Evolutionary conservation across 768 basidiomycete genomes (phyloP), one percentile per base, ranked within the genome.

Genomic region (Dioszegia crocea): DNA sequence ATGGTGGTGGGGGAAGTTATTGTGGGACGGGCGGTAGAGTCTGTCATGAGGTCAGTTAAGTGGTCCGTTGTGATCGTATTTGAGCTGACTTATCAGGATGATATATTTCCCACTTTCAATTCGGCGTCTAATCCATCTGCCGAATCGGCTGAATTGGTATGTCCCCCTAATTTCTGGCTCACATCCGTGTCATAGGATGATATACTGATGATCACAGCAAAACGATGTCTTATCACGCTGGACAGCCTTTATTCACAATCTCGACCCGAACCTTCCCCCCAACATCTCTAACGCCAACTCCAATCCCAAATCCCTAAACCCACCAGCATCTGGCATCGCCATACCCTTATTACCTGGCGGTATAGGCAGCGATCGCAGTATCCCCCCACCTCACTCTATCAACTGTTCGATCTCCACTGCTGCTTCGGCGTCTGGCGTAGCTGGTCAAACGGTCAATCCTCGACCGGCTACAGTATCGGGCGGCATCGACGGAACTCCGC

Each of bases 31-130:
- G 53, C n/a, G 66, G 71, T 2, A 61, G 52, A 39, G 71, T 73
- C 10, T 75, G 74, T 55, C 74, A 75, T 51, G 71, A 75, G 59
- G 74, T 71, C 26, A 64, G 70, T 48, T 23, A 16, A 4, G 12
- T 30, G 4, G 21, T 4, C 53, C 12, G 4, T 24, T 14, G 0
- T n/a, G 21, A 6, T 33, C 38, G 24, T 33, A 6, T 33, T 12
- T 1, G 2, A 21, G 45, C 56, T 47, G 26, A 57, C 21, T 39
- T 46, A 14, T 6, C 33, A 71, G 69, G 70, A 74, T 50, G 72
- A 71, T 30, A 65, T 71, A 21, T 62, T 54, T 43, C 69, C 67
- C 2, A 65, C 72, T 0, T 71, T 74, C 39, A 21, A 27, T 40
- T 27, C 38, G 10, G 57, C 59, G 9, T 57, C 33, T 6, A 46